These are phyloP conservation scores for Pseudogymnoascus sp. DNA, from an alignment of 2,329 filamentous ascomycete species.

Conservation along the genomic window DNA sequence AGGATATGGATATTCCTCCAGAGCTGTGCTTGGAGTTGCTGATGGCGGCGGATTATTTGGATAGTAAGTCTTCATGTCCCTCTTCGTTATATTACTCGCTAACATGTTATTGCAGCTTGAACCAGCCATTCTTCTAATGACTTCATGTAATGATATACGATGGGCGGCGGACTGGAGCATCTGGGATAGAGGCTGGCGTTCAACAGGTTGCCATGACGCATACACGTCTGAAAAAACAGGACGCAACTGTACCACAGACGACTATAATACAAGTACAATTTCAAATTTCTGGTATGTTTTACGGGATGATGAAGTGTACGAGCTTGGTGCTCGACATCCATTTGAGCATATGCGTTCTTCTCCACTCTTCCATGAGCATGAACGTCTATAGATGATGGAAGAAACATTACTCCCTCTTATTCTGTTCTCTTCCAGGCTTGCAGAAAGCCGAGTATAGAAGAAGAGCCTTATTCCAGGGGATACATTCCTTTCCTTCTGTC, in stretches of 20 bases:
- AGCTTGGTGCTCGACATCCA: conserved; percentile 16
- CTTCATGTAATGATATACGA: conserved; percentile 6
- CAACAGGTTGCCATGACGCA: not conserved
- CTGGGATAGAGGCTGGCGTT: conserved; percentile 12
- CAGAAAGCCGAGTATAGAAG: conserved; percentile 13
- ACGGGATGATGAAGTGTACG: not conserved
- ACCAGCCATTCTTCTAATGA: conserved; percentile 12
- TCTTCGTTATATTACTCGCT: not conserved
- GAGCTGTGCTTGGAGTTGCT: conserved; percentile 71
- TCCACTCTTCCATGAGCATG: conserved; percentile 23
- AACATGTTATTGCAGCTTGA: conserved; percentile 4
- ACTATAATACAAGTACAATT: conserved; percentile 1
- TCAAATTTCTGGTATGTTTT: conserved; percentile 1
- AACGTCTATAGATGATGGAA: conserved; percentile 30
- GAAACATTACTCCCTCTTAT: conserved; percentile 20
- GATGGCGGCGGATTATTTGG: conserved; percentile 68
- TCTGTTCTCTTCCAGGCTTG: conserved; percentile 16
- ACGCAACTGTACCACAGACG: not conserved
- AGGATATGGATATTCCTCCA: conserved; percentile 72
- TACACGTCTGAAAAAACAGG: not conserved
- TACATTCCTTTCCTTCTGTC: conserved; percentile 13
- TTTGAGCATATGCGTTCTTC: conserved; percentile 31
- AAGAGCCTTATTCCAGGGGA: conserved; percentile 22
- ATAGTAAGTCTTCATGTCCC: conserved; percentile 38
- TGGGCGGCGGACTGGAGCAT: conserved; percentile 3